Evolutionary conservation across 140 eudicot species (phyloP), one percentile per base, ranked within the genome.

Genomic region (Oenanthe javanica): DNA sequence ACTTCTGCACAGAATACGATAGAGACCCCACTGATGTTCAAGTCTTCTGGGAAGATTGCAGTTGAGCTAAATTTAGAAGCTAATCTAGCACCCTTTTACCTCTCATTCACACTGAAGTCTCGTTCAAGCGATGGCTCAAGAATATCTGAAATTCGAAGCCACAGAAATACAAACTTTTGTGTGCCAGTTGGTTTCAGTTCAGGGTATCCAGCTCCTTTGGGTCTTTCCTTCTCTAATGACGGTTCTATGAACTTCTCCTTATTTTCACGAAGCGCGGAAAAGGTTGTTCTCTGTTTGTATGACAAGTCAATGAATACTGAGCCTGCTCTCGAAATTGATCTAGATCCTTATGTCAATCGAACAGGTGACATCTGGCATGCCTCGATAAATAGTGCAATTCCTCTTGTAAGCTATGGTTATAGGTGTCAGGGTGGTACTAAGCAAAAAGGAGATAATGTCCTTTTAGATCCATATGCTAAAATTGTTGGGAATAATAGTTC

Each of bases 331-430:
- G 97, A 96, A 90, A 91, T 96, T 74, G 96, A 96, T 82, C 87
- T 96, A 23, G 99, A 96, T 89, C 94, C 99, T 45, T 91, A 96
- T 76, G 89, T 93, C 64, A 96, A 96, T 64, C 93, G 93, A 72
- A 83, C 97, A 5, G 98, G 99, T 86, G 94, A 96, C 82, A 88
- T 96, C 61, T 93, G 99, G 99, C 99, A 96, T 89, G 96, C 86
- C 21, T 86, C 88, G 45, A 11, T 96, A 71, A 86, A 91, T 77
- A 80, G 75, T 82, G 52, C 69, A 27, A 77, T 83, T 77, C 84
- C 88, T 40, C 87, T 86, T 57, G 86, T 84, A 82, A 84, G 89
- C 36, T 90, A 92, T 79, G 96, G 97, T 7, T 92, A 92, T 72
- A 86, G 89, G 70, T 82, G 89, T 86, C 87, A 78, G 80, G 64